Conservation (phyloP, 208 protist species). For the Wallacemonas rigidus region DNA sequence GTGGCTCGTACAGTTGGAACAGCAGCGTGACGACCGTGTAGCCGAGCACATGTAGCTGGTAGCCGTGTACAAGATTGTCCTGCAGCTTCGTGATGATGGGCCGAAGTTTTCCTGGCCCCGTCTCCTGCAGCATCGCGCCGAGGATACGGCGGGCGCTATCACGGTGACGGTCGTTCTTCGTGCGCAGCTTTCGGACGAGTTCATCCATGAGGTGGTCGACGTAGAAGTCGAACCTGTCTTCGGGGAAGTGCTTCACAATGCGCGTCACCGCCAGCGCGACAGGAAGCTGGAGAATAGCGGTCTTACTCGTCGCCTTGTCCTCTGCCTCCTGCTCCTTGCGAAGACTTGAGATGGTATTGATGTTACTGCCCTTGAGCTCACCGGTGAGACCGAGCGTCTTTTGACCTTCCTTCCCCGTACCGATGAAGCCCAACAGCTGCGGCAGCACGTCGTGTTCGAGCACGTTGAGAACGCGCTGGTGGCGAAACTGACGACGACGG, state of each 20-base stretch:
- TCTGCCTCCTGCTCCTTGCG: constrained; percentile 65
- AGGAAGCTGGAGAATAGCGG: constrained; percentile 82
- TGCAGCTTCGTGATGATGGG: constrained; percentile 85
- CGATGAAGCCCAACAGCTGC: constrained; percentile 81
- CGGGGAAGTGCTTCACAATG: constrained; percentile 82
- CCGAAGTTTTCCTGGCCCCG: constrained; percentile 76
- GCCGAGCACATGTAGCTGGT: constrained; percentile 92
- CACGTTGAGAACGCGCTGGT: constrained; percentile 65
- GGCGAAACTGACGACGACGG: constrained; percentile 51
- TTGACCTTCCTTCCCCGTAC: constrained; percentile 18
- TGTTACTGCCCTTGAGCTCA: constrained; percentile 41
- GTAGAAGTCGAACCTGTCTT: constrained; percentile 73
- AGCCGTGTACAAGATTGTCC: constrained; percentile 89
- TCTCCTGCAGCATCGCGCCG: constrained; percentile 80
- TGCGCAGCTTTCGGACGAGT: constrained; percentile 82
- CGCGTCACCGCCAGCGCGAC: constrained; percentile 88
- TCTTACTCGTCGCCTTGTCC: constrained; percentile 55
- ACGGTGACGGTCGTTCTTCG: constrained; percentile 87
- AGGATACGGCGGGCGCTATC: constrained; percentile 84
- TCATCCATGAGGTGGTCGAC: constrained; percentile 81
- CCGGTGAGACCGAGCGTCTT: constrained; percentile 22
- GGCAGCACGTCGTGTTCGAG: constrained; percentile 86
- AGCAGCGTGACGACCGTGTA: constrained; percentile 91
- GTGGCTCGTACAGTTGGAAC: constrained; percentile 87
- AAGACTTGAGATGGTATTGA: constrained; percentile 66